A percentile compares a stretch with the other conserved stretches of the same genome.
Conservation (phyloP, 2,329 filamentous ascomycete species). For the Escovopsis sp. region DNA sequence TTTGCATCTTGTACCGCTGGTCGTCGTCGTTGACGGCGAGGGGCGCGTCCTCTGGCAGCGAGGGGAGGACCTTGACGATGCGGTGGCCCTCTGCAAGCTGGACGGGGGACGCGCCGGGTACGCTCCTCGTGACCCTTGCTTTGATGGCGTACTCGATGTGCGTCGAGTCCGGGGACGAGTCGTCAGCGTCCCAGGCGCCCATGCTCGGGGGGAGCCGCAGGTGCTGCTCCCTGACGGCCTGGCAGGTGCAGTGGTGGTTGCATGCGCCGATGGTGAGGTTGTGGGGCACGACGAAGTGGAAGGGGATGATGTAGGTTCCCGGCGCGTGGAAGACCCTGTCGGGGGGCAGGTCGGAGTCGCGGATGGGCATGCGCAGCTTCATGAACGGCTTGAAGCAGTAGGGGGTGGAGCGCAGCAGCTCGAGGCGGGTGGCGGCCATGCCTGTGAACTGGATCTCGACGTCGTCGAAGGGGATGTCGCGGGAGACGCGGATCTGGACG, state of each 20-base stretch:
- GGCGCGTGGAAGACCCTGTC: slow-evolving; percentile 34
- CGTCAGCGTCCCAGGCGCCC: slow-evolving; percentile 37
- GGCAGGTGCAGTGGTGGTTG: slow-evolving; percentile 31
- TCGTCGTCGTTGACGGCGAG: slow-evolving; percentile 33
- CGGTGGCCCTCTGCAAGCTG: slow-evolving; percentile 28
- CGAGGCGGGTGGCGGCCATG: slow-evolving; percentile 33
- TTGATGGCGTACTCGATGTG: slow-evolving; percentile 38
- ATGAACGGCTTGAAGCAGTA: slow-evolving; percentile 38
- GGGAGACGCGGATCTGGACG: slow-evolving; percentile 29
- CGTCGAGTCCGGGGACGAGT: slow-evolving; percentile 40
- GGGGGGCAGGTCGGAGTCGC: slow-evolving; percentile 30
- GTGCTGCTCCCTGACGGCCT: slow-evolving; percentile 36
- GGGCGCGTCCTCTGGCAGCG: slow-evolving; percentile 34
- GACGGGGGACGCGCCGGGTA: neutral
- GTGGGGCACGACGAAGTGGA: slow-evolving; percentile 44
- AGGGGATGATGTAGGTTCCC: slow-evolving; percentile 35
- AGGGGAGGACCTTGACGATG: slow-evolving; percentile 38
- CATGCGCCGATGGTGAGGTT: slow-evolving; percentile 43
- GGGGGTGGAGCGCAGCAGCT: slow-evolving; percentile 34
- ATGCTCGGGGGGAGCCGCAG: slow-evolving; percentile 38
- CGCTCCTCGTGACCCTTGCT: slow-evolving; percentile 25
- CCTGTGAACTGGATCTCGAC: slow-evolving; percentile 41
- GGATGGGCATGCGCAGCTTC: slow-evolving; percentile 40
- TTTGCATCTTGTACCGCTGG: slow-evolving; percentile 33
- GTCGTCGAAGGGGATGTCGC: slow-evolving; percentile 33